Conservation (phyloP, 2,329 filamentous ascomycete genomes). For the Aureobasidium pullulans region DNA sequence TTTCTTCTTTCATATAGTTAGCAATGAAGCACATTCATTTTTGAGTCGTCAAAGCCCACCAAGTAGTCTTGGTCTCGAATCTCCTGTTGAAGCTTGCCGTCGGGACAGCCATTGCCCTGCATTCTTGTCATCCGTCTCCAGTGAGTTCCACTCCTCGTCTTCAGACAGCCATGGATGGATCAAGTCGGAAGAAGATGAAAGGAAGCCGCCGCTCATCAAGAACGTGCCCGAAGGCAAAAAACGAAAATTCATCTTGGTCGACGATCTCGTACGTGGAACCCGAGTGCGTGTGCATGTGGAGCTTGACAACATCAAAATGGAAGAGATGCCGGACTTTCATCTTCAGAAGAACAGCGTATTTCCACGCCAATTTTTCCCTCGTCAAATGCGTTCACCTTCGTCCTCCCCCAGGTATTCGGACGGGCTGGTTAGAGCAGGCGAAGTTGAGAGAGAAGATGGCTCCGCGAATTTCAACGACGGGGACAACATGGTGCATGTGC, state of each 20-base stretch:
- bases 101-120: slow-evolving; percentile 68
- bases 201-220: slow-evolving; percentile 68
- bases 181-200: slow-evolving; percentile 46
- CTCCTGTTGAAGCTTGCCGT: slow-evolving; percentile 61
- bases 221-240: slow-evolving; percentile 84
- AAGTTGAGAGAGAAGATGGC: slow-evolving; percentile 18
- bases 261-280: slow-evolving; percentile 73
- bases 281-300: slow-evolving; percentile 84
- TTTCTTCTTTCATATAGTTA: slow-evolving; percentile 42
- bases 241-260: slow-evolving; percentile 93
- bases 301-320: slow-evolving; percentile 87
- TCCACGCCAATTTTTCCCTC: slow-evolving; percentile 83
- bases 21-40: slow-evolving; percentile 50
- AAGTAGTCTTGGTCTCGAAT: slow-evolving; percentile 43
- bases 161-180: slow-evolving; percentile 21
- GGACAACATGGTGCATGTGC: slow-evolving; percentile 41
- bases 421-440: slow-evolving; percentile 36
- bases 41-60: slow-evolving; percentile 56
- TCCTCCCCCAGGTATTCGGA: slow-evolving; percentile 60
- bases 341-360: slow-evolving; percentile 84
- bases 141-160: slow-evolving; percentile 52
- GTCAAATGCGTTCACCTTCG: slow-evolving; percentile 84
- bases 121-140: slow-evolving; percentile 53
- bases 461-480: slow-evolving; percentile 20
- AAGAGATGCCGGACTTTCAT: slow-evolving; percentile 93